Conservation (phyloP, 371 early-diverging fungal species). For the Apophysomyces trapeziformis region DNA sequence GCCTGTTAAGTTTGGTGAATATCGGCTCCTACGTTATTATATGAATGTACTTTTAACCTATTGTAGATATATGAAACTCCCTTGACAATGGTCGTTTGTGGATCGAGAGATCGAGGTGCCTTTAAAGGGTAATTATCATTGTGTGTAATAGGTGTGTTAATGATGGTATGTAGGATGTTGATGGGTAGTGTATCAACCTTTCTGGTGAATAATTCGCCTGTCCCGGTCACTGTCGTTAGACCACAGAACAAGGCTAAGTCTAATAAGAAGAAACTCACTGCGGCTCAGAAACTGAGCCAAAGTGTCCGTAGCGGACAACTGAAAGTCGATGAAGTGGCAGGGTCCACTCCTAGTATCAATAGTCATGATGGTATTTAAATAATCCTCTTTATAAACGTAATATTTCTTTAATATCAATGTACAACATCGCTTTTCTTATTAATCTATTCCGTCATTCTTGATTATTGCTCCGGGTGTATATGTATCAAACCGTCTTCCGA, state of each 20-base stretch:
- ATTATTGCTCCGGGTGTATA: too few species aligned
- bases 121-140: constrained; percentile 52
- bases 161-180: constrained; percentile 33
- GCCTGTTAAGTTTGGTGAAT: constrained; percentile 55
- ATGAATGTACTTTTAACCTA: constrained; percentile 9
- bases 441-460: background rate
- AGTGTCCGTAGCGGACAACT: constrained; percentile 49
- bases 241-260: constrained; percentile 55
- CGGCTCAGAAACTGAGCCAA: constrained; percentile 52
- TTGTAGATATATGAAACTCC: constrained; percentile 50
- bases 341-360: constrained; percentile 26
- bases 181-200: constrained; percentile 66
- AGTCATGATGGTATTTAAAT: constrained; percentile 33
- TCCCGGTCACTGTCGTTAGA: constrained; percentile 64
- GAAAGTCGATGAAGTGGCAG: constrained; percentile 49
- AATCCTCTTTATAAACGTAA: constrained; percentile 6
- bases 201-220: constrained; percentile 62
- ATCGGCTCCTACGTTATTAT: background rate
- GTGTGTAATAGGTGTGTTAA: background rate
- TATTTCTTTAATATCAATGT: background rate
- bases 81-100: constrained; percentile 61
- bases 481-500: too few species aligned
- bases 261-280: constrained; percentile 40
- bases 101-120: constrained; percentile 58
- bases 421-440: background rate